Base-by-base conservation (phyloP, 768 basidiomycete species). In the Hericium alpestre region DNA sequence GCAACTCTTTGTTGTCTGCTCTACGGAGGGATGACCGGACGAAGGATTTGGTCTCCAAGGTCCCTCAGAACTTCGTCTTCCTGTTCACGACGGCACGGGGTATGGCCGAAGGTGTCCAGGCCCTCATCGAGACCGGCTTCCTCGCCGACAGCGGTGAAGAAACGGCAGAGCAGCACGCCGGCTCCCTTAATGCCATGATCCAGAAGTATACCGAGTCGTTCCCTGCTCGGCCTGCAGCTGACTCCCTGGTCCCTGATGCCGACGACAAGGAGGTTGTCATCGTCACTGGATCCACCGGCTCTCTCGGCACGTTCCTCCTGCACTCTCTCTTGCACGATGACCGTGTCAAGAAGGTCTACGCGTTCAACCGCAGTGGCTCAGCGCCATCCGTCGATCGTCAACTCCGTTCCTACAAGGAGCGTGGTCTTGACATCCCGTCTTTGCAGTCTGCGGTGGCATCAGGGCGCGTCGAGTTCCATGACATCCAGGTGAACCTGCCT, bases 401-500 rank as follows among this genome's bases (percentile, higher is more conserved):
- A n/a, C n/a, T 10, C 10, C n/a, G 15, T 10, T 27, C 41, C 37
- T 51, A 37, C 27, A 20, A 43, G 20, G 41, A 51, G 49, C 49
- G 51, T 12, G 56, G 51, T 23, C 49, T 57, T 16, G 56, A 57
- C 22, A 20, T 25, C 22, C 22, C 49, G 2, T 64, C 13, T 48
- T 65, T 20, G 27, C 27, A 67, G 65, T 59, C 49, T 65, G 9
- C 49, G 59, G 20, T 61, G 56, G 32, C 38, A 65, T 27, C 63
- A 61, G 46, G 66, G 60, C 40, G 61, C 3, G 48, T 37, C 9
- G 48, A 51, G 16, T 38, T 43, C n/a, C 15, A 60, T 25, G 63
- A 61, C 47, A 41, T 23, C 23, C 63, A 65, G 40, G 53, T 51
- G 27, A 51, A 51, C 49, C 23, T 51, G 25, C 23, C 18, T 25